Conservation (phyloP, 208 protist genomes). For the Perkinsela sp. region DNA sequence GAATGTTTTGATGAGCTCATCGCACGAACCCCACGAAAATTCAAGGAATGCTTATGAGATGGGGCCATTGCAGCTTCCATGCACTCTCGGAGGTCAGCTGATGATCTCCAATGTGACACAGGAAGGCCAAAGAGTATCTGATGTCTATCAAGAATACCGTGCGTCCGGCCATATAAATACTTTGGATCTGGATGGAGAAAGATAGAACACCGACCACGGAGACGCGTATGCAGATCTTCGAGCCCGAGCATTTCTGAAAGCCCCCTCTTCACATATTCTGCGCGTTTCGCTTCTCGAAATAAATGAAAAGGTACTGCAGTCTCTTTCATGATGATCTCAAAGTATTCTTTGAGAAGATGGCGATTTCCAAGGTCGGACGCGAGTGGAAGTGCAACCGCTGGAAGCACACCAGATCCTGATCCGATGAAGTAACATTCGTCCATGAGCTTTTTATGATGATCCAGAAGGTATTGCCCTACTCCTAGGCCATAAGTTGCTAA, state of each 20-base stretch:
- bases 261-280: neutral
- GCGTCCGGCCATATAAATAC: neutral
- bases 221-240: neutral
- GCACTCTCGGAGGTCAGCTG: constrained; percentile 39
- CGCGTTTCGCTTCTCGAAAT: neutral
- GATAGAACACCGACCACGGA: neutral
- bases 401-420: constrained; percentile 34
- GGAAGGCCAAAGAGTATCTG: constrained; percentile 58
- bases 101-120: constrained; percentile 34
- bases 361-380: constrained; percentile 12
- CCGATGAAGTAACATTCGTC: constrained; percentile 35
- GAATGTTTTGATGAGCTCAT: constrained; percentile 59
- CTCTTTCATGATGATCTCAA: neutral
- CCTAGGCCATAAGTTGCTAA: constrained; percentile 51
- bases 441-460: constrained; percentile 41
- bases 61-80: constrained; percentile 43
- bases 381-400: constrained; percentile 39
- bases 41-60: constrained; percentile 39
- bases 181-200: neutral
- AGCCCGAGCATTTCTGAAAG: neutral
- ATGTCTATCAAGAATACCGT: constrained; percentile 7
- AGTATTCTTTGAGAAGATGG: neutral
- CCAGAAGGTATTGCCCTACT: constrained; percentile 51
- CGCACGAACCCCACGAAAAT: constrained; percentile 54
- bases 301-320: neutral